These are phyloP conservation scores for Zanthoxylum bungeanum DNA, from an alignment of 345 rosid genomes.

Conservation along the genomic window DNA sequence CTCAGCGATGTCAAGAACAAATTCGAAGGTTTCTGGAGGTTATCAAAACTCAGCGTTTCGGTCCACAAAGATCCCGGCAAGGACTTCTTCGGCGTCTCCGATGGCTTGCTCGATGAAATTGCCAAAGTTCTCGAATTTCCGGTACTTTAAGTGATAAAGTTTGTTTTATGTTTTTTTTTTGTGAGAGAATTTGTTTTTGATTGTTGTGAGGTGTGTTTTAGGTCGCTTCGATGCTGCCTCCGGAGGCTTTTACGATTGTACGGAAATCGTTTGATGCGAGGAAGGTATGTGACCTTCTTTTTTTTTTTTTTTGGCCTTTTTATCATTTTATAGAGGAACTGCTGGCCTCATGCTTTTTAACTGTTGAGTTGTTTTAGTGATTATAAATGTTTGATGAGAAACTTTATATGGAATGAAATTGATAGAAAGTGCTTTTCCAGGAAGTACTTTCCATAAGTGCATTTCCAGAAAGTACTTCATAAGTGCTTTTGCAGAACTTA, in stretches of 20 bases:
- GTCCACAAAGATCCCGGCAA: constrained; percentile 82
- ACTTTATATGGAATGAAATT: background rate
- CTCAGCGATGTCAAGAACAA: constrained; percentile 48
- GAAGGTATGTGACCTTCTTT: constrained; percentile 42
- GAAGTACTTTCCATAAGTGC: background rate
- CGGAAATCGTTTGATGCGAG: constrained; percentile 96
- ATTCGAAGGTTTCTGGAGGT: constrained; percentile 81
- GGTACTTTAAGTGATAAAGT: constrained; percentile 27
- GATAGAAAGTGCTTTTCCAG: background rate
- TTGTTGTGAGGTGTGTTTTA: constrained; percentile 16
- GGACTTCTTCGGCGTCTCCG: constrained; percentile 62
- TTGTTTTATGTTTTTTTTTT: background rate
- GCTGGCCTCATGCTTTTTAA: too few relatives aligned
- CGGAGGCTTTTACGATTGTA: constrained; percentile 75
- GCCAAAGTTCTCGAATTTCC: constrained; percentile 82
- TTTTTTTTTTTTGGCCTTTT: background rate
- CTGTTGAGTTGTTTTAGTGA: background rate
- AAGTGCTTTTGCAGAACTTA: background rate
- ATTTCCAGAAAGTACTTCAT: too few relatives aligned
- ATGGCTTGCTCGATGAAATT: constrained; percentile 69
- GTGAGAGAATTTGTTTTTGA: background rate
- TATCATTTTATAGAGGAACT: too few relatives aligned
- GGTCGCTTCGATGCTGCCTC: constrained; percentile 91
- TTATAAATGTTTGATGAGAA: background rate
- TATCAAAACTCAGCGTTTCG: constrained; percentile 72